These are phyloP conservation scores for Pholiota conissans DNA, from an alignment of 768 basidiomycete species.

Conservation along the genomic window DNA sequence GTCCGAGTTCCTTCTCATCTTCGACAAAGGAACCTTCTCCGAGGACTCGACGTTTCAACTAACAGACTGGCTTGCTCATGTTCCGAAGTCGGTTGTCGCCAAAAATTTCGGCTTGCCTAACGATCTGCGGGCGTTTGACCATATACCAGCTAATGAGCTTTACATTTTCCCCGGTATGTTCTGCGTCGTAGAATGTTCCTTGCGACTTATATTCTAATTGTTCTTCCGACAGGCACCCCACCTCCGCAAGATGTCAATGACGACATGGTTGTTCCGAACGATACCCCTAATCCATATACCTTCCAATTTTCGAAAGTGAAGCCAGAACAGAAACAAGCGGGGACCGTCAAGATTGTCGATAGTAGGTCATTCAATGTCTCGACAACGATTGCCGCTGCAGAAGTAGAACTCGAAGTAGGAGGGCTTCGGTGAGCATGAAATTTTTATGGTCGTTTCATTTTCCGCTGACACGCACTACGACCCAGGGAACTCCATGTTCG, in stretches of 20 bases:
- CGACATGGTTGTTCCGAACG: conserved; percentile 49
- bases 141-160: conserved; percentile 52
- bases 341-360: conserved; percentile 62
- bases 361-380: conserved; percentile 52
- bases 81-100: conserved; percentile 54
- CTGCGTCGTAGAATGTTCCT: background rate
- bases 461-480: background rate
- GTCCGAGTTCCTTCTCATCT: conserved; percentile 53
- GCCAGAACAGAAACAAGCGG: conserved; percentile 46
- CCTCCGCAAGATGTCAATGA: conserved; percentile 40
- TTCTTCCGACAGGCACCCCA: conserved; percentile 31
- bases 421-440: conserved; percentile 50
- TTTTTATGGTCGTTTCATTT: background rate
- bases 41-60: conserved; percentile 62
- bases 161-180: conserved; percentile 49
- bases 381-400: conserved; percentile 53
- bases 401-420: conserved; percentile 59
- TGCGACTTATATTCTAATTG: background rate
- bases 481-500: conserved; percentile 56
- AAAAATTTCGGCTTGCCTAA: conserved; percentile 59
- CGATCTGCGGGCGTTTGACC: conserved; percentile 44
- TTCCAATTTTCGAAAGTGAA: conserved; percentile 52
- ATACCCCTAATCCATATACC: conserved; percentile 51
- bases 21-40: conserved; percentile 43
- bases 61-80: conserved; percentile 69